These are phyloP conservation scores for Pythium aquatile DNA, from an alignment of 352 stramenopile genomes.

Conservation along the genomic window DNA sequence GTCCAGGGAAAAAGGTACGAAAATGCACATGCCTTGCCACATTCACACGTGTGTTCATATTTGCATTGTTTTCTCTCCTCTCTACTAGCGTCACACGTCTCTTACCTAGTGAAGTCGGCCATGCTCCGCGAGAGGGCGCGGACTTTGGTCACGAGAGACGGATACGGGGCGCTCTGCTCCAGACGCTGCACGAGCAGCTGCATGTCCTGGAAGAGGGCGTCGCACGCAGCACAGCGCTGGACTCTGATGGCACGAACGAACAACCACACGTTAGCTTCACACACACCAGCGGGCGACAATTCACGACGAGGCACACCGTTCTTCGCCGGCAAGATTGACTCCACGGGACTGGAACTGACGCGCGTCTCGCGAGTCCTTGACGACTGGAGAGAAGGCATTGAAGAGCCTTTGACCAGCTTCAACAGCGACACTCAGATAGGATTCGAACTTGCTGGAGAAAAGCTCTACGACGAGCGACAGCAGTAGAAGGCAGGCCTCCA, in stretches of 20 bases:
- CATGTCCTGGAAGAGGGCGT: conserved; percentile 70
- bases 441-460: conserved; percentile 62
- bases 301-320: conserved; percentile 36
- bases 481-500: conserved; percentile 73
- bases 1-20: conserved; percentile 1
- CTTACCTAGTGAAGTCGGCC: conserved; percentile 39
- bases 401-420: conserved; percentile 65
- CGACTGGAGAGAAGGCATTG: conserved; percentile 67
- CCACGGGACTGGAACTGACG: conserved; percentile 48
- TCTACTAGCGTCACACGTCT: background rate
- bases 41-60: background rate
- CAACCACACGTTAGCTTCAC: background rate
- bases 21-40: background rate
- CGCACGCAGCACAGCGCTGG: conserved; percentile 60
- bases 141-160: conserved; percentile 48
- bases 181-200: conserved; percentile 42
- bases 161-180: conserved; percentile 29
- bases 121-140: conserved; percentile 42
- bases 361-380: conserved; percentile 60
- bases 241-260: conserved; percentile 24
- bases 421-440: conserved; percentile 61
- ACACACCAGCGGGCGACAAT: background rate
- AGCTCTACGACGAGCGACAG: conserved; percentile 76
- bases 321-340: conserved; percentile 73
- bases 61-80: background rate